Base-by-base conservation (phyloP, 768 basidiomycete genomes). In the Mycena chlorophos region DNA sequence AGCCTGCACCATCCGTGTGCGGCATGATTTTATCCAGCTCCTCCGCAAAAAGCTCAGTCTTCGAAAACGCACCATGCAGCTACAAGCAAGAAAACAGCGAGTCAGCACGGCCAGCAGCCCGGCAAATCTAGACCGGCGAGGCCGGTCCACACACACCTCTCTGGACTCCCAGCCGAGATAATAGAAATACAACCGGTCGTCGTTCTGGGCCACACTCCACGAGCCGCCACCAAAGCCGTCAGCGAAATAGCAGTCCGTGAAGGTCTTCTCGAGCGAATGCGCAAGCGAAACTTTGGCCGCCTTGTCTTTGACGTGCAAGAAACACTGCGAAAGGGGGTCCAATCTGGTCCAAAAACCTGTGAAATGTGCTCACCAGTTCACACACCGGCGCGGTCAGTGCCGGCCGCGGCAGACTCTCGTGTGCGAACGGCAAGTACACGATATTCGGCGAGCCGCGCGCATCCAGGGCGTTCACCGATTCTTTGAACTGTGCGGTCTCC, bases 171-270 rank as follows among this genome's bases (percentile, higher is more conserved):
- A 66, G 13, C 65, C 65, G 17, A 66, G 50, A 38, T 59, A 61
- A 49, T 66, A 65, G 29, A 54, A 57, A 47, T 62, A 56, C 55
- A 61, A 49, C 25, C 39, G 55, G 23, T 58, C 56, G 37, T 66
- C 62, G 52, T 66, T 63, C 31, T 29, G 28, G 16, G 65, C 62
- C 4, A 57, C 55, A 26, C 62, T 52, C 65, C 65, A 65, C 29
- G 58, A 37, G 4, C 65, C 65, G 22, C 65, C 65, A 3, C 30
- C 52, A 43, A 65, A 66, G 17, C 65, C 65, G 17, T 50, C 46
- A 5, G 63, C 64, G 23, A 45, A 42, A 47, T 66, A 65, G 28
- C 65, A 65, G 49, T 66, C 65, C 3, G 61, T 61, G 54, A 65
- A 66, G 13, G 65, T 65, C 31, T 65, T 62, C 49, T 65, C 50